These are phyloP conservation scores for Globisporangium ultimum DNA, from an alignment of 352 stramenopile genomes.

Conservation along the genomic window DNA sequence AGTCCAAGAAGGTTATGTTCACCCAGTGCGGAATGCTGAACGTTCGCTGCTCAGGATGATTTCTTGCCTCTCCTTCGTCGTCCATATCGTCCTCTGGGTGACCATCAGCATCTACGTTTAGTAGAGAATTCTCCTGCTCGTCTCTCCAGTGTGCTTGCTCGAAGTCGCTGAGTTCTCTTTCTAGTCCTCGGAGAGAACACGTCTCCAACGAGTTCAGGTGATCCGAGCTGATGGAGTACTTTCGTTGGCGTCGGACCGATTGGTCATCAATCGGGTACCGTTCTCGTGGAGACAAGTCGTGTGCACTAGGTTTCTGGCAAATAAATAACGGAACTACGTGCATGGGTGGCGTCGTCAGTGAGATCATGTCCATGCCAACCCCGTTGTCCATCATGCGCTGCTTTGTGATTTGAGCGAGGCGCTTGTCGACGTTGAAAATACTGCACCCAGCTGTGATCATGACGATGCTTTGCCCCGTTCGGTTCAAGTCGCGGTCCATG, in stretches of 20 bases:
- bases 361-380: constrained; percentile 98
- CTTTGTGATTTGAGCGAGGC: constrained; percentile 94
- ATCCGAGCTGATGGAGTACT: not conserved
- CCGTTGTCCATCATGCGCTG: constrained; percentile 99
- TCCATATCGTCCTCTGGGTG: not conserved
- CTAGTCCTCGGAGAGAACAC: not conserved
- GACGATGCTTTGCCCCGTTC: constrained; percentile 95
- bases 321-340: constrained; percentile 98
- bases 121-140: too few relatives aligned
- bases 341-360: constrained; percentile 91
- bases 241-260: too few relatives aligned
- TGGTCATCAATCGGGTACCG: not conserved
- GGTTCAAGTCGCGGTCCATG: constrained; percentile 95
- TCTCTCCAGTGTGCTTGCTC: not conserved
- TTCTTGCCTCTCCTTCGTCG: not conserved
- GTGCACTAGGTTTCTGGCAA: constrained; percentile 26
- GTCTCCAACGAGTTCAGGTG: not conserved
- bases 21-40: constrained; percentile 92
- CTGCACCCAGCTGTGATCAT: constrained; percentile 94
- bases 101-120: too few relatives aligned
- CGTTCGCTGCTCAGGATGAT: not conserved
- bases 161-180: constrained; percentile 2
- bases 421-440: constrained; percentile 95
- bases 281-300: not conserved
- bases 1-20: constrained; percentile 87